phyloP scores from a whole-genome alignment of 805 yeast species.

The Suhomyces pyralidae region DNA sequence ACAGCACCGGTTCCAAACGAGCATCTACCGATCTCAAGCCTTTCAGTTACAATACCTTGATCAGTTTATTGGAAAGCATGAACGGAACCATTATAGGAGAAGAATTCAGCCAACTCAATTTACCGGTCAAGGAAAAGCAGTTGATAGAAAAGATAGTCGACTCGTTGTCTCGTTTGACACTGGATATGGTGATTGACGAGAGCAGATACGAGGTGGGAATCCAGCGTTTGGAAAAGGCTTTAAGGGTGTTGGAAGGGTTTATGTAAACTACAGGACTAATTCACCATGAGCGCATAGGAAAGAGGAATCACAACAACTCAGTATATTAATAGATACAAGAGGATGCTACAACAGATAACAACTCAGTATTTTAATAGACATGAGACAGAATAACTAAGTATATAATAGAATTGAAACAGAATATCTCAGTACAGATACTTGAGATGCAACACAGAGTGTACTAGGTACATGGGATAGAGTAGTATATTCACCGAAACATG shows the following conservation, averaged over 20 bases:
- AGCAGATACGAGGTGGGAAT: slow-evolving; percentile 78
- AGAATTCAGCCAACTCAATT: slow-evolving; percentile 69
- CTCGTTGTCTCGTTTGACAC: slow-evolving; percentile 77
- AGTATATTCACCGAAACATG: too few relatives aligned
- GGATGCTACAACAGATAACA: too few relatives aligned
- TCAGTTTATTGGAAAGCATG: slow-evolving; percentile 52
- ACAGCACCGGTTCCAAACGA: slow-evolving; percentile 4
- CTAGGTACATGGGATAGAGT: too few relatives aligned
- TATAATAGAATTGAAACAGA: too few relatives aligned
- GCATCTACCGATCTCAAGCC: slow-evolving; percentile 26
- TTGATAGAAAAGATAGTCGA: slow-evolving; percentile 84
- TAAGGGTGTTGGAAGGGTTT: slow-evolving; percentile 83
- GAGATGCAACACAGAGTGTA: too few relatives aligned
- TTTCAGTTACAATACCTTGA: slow-evolving; percentile 44
- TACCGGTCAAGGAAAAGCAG: slow-evolving; percentile 73
- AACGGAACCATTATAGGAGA: slow-evolving; percentile 63
- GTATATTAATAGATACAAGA: too few relatives aligned
- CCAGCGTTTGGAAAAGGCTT: slow-evolving; percentile 73
- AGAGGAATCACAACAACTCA: too few relatives aligned
- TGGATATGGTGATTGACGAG: slow-evolving; percentile 87
- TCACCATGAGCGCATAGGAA: too few relatives aligned
- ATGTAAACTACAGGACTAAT: too few relatives aligned
- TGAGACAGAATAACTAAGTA: not conserved
- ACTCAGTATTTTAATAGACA: not conserved
- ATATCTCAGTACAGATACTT: too few relatives aligned